These are phyloP conservation scores for Trypanosoma brucei DNA, from an alignment of 208 protist genomes.

Conservation along the genomic window DNA sequence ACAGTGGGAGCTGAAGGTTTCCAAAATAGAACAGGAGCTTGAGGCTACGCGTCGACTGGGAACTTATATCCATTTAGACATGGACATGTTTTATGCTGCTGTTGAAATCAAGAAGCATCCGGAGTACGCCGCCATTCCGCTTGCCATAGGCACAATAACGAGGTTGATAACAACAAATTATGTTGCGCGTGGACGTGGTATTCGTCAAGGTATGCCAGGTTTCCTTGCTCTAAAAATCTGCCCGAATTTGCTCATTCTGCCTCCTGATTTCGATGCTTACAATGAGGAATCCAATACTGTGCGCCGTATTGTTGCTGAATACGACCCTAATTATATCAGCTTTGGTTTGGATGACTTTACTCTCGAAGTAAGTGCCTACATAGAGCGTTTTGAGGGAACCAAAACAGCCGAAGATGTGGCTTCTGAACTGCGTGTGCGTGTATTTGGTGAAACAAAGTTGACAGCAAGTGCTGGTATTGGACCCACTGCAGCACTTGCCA, in stretches of 20 bases:
- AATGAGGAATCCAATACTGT: conserved; percentile 56
- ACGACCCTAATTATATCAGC: conserved; percentile 84
- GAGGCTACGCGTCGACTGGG: conserved; percentile 62
- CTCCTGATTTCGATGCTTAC: conserved; percentile 78
- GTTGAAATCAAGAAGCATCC: conserved; percentile 93
- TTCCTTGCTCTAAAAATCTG: conserved; percentile 92
- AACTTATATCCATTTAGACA: conserved; percentile 82
- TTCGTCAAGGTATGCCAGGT: conserved; percentile 94
- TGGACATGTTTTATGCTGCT: conserved; percentile 93
- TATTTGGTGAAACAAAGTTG: conserved; percentile 68
- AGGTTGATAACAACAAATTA: conserved; percentile 97
- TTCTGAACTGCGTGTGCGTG: conserved; percentile 72
- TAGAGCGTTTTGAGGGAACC: conserved; percentile 38
- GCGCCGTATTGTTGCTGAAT: conserved; percentile 70
- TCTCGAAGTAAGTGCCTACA: conserved; percentile 79
- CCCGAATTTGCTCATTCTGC: conserved; percentile 85
- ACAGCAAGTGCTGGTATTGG: conserved; percentile 87
- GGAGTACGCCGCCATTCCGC: conserved; percentile 77
- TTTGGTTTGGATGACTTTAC: conserved; percentile 83
- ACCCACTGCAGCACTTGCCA: conserved; percentile 78
- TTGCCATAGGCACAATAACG: conserved; percentile 88
- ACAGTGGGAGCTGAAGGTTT: conserved; percentile 40
- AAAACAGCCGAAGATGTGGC: conserved; percentile 58
- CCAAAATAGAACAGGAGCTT: conserved; percentile 52
- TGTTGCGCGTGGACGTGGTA: conserved; percentile 92